A percentile compares a stretch with the other conserved stretches of the same genome.
phyloP scores from a whole-genome alignment of 2,329 filamentous ascomycete genomes.

The Thielaviopsis euricoi region DNA sequence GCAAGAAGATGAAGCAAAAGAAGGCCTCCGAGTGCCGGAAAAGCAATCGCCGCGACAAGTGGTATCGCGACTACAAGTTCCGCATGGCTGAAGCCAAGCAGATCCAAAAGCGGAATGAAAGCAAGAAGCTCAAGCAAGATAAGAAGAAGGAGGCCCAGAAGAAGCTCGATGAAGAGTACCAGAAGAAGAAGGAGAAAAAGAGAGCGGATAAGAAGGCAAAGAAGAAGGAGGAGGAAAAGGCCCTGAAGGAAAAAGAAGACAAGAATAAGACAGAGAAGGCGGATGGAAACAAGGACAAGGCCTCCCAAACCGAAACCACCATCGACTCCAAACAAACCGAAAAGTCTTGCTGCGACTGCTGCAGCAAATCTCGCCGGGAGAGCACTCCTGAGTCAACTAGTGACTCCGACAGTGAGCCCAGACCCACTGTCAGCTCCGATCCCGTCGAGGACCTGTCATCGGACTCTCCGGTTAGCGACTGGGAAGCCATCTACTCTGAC shows the following conservation, averaged over 20 bases:
- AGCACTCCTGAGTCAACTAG: background rate
- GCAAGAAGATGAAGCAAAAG: slow-evolving; percentile 31
- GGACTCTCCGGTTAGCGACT: slow-evolving; percentile 42
- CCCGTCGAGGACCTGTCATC: slow-evolving; percentile 30
- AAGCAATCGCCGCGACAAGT: slow-evolving; percentile 29
- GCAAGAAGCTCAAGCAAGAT: too few species aligned
- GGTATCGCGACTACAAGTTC: slow-evolving; percentile 31
- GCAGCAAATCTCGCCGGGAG: too few species aligned
- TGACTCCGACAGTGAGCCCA: background rate
- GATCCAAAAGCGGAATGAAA: slow-evolving; percentile 5
- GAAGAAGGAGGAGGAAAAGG: slow-evolving; percentile 14
- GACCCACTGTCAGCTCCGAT: background rate
- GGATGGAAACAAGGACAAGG: slow-evolving; percentile 9
- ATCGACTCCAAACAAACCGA: background rate
- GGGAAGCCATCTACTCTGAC: slow-evolving; percentile 40
- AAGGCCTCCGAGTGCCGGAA: slow-evolving; percentile 31
- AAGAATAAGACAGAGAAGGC: slow-evolving; percentile 1
- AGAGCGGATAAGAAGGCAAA: slow-evolving; percentile 14
- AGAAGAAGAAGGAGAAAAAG: slow-evolving; percentile 13
- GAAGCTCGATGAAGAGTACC: slow-evolving; percentile 19
- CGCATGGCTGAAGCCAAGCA: slow-evolving; percentile 26
- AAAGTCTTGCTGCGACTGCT: too few species aligned
- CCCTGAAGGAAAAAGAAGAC: background rate
- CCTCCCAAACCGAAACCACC: background rate
- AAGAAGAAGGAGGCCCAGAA: slow-evolving; percentile 19